A percentile compares a stretch with the other conserved stretches of the same genome.
Evolutionary conservation across 2,329 filamentous ascomycete genomes (phyloP).

Genomic region (Plectosphaerella sp.): DNA sequence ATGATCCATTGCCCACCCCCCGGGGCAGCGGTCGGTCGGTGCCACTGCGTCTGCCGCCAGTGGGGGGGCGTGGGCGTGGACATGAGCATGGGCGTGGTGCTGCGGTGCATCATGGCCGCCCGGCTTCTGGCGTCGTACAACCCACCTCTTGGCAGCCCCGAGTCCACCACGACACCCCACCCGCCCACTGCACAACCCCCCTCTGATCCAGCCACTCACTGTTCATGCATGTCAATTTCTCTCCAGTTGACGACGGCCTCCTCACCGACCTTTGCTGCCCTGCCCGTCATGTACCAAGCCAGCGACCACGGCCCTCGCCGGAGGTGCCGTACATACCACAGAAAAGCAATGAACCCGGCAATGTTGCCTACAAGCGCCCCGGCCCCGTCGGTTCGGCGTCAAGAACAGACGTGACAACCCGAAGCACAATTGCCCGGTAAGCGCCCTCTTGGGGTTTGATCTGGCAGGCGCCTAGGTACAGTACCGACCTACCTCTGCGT

Average conservation of each 20-base stretch:
- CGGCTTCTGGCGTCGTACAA: not conserved
- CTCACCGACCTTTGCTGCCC: constrained; percentile 11
- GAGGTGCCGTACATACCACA: not conserved
- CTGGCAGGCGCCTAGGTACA: too few relatives aligned
- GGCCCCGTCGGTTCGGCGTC: too few relatives aligned
- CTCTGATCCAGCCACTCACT: constrained; percentile 9
- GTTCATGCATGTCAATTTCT: constrained; percentile 14
- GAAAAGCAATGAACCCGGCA: not conserved
- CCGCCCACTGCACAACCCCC: not conserved
- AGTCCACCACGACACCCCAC: constrained; percentile 5
- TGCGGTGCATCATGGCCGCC: not conserved
- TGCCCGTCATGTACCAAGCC: not conserved
- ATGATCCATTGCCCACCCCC: not conserved
- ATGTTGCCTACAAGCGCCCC: too few relatives aligned
- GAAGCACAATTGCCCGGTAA: too few relatives aligned
- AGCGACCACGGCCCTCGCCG: not conserved
- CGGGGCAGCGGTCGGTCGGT: not conserved
- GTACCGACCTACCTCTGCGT: not conserved
- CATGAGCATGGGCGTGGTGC: not conserved
- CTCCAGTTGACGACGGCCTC: constrained; percentile 6
- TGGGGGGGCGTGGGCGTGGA: too few relatives aligned
- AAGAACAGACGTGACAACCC: too few relatives aligned
- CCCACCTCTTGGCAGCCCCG: constrained; percentile 2
- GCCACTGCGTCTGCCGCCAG: too few relatives aligned
- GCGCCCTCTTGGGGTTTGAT: too few relatives aligned